Conservation (phyloP, 2,329 filamentous ascomycete genomes). For the Beauveria sp. region DNA sequence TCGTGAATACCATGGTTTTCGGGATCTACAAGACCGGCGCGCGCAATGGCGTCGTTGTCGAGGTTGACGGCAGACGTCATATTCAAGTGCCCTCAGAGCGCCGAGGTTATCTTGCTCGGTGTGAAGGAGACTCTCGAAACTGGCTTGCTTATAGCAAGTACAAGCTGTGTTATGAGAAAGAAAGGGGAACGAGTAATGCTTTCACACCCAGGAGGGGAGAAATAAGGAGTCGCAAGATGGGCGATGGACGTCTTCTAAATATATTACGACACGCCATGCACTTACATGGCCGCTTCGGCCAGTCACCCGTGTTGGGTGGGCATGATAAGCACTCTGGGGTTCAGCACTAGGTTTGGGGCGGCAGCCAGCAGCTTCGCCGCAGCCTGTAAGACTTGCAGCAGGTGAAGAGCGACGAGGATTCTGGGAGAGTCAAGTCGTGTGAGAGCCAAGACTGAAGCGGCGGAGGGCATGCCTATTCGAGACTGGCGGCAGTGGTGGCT, state of each 20-base stretch:
- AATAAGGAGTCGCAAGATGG: not conserved
- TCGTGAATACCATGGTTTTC: constrained; percentile 28
- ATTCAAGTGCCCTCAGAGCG: constrained; percentile 10
- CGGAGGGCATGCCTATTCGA: constrained; percentile 17
- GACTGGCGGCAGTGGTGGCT: constrained; percentile 12
- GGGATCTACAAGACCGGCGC: constrained; percentile 23
- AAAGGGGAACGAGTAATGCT: not conserved
- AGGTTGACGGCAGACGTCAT: constrained; percentile 29
- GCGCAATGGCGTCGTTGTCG: constrained; percentile 29
- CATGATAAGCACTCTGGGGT: constrained; percentile 6
- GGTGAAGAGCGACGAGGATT: not conserved
- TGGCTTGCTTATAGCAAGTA: not conserved
- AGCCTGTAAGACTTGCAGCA: not conserved
- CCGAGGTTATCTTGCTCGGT: not conserved
- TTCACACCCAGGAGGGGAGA: not conserved
- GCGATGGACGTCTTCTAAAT: not conserved
- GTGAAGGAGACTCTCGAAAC: not conserved
- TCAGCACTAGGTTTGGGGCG: not conserved
- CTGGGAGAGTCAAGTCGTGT: not conserved
- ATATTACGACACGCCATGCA: not conserved
- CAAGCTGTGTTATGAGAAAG: not conserved
- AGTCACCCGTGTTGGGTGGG: not conserved
- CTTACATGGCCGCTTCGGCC: not conserved
- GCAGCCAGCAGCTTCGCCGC: not conserved
- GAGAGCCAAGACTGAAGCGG: constrained; percentile 16